phyloP scores from a whole-genome alignment of 768 basidiomycete genomes.

The Lactarius quietus region DNA sequence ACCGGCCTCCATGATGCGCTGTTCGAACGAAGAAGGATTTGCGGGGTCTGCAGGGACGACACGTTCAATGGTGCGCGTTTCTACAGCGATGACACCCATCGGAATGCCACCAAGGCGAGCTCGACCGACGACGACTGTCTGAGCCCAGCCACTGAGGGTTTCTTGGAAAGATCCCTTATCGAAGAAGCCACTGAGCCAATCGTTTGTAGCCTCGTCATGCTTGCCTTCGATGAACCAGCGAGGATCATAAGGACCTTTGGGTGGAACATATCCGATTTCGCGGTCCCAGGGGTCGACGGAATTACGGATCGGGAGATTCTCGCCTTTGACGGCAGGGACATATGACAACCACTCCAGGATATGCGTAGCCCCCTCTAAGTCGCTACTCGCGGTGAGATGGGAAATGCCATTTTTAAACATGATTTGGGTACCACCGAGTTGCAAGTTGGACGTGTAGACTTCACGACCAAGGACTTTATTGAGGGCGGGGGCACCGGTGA shows the following conservation, averaged over 20 bases:
- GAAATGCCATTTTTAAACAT: constrained; percentile 99
- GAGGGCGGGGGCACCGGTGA: constrained; percentile 93
- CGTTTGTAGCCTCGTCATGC: constrained; percentile 69
- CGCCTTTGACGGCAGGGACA: constrained; percentile 79
- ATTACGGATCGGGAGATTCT: constrained; percentile 73
- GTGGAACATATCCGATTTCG: constrained; percentile 82
- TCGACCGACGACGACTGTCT: constrained; percentile 96
- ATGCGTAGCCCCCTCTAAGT: constrained; percentile 91
- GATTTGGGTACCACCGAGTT: constrained; percentile 99
- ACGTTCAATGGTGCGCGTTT: constrained; percentile 95
- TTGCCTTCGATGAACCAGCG: constrained; percentile 98
- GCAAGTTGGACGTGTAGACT: constrained; percentile 97
- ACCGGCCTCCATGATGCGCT: constrained; percentile 98
- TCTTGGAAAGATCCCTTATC: constrained; percentile 98
- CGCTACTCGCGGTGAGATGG: constrained; percentile 91
- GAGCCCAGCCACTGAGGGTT: constrained; percentile 98
- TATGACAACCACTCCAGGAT: constrained; percentile 96
- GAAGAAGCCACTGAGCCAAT: constrained; percentile 90
- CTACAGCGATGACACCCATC: constrained; percentile 96
- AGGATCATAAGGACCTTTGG: constrained; percentile 94
- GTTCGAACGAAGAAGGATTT: constrained; percentile 94
- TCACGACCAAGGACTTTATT: constrained; percentile 99
- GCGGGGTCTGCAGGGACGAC: constrained; percentile 97
- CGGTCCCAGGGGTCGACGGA: constrained; percentile 86
- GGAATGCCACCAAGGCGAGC: constrained; percentile 96